Conservation (phyloP, 768 basidiomycete species). For the Galerina sulciceps region DNA sequence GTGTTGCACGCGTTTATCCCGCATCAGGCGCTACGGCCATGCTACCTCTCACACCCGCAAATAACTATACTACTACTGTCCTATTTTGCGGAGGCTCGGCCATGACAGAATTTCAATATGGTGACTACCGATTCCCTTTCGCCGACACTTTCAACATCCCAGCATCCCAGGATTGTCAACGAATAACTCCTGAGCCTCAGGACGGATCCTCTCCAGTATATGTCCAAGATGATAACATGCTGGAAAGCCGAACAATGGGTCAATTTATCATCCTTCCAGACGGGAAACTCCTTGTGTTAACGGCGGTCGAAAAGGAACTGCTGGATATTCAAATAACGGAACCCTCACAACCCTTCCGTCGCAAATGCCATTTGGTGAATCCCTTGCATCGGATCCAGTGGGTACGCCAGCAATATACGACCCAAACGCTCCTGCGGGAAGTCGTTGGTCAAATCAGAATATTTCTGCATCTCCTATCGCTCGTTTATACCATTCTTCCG, state of each 20-base stretch:
- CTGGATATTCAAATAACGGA: constrained; percentile 70
- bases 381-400: constrained; percentile 80
- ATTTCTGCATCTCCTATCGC: constrained; percentile 67
- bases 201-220: constrained; percentile 67
- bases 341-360: constrained; percentile 50
- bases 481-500: constrained; percentile 90
- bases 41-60: constrained; percentile 88
- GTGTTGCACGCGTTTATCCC: constrained; percentile 84
- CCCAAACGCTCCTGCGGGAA: constrained; percentile 70
- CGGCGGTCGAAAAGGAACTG: constrained; percentile 85
- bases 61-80: constrained; percentile 84
- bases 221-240: constrained; percentile 75
- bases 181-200: constrained; percentile 84
- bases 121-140: constrained; percentile 74
- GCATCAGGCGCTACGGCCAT: constrained; percentile 89
- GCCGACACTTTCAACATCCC: constrained; percentile 77
- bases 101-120: constrained; percentile 74
- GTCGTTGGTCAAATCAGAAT: constrained; percentile 74
- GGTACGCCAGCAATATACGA: constrained; percentile 85
- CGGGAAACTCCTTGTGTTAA: constrained; percentile 82
- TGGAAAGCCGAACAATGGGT: constrained; percentile 85
- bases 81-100: constrained; percentile 91
- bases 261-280: constrained; percentile 87
- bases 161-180: constrained; percentile 74
- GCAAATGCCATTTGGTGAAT: constrained; percentile 72